phyloP scores from a whole-genome alignment of 2,329 filamentous ascomycete genomes.

The Colletotrichum sp. region DNA sequence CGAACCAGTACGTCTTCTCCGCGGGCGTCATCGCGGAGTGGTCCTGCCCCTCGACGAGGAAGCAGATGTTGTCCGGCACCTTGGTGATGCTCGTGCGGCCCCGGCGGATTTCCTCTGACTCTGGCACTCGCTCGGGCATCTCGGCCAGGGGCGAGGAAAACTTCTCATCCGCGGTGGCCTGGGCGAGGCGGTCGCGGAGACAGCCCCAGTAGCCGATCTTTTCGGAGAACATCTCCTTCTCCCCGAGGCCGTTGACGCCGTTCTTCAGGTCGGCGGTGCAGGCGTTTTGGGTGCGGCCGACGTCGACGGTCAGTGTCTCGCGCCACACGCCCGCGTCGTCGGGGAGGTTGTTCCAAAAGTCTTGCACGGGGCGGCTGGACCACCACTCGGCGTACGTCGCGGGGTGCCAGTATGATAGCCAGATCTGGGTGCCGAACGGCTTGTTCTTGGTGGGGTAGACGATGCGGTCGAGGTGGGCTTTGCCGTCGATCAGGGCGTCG shows the following conservation, averaged over 20 bases:
- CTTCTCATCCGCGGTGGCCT: not conserved
- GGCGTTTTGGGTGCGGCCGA: not conserved
- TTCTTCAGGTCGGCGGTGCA: not conserved
- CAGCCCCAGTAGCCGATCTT: not conserved
- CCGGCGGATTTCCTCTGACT: not conserved
- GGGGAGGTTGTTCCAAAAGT: not conserved
- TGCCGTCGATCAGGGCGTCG: not conserved
- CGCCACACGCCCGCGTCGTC: not conserved
- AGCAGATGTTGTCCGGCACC: not conserved
- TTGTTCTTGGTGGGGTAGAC: not conserved
- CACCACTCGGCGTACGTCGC: not conserved
- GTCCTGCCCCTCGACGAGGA: not conserved
- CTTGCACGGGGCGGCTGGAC: not conserved
- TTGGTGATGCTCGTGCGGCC: not conserved
- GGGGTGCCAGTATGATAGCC: not conserved
- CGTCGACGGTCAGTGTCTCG: not conserved
- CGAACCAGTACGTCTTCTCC: not conserved
- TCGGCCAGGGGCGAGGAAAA: not conserved
- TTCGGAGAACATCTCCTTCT: not conserved
- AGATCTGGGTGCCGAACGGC: not conserved
- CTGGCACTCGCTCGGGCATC: not conserved
- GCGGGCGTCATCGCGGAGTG: not conserved
- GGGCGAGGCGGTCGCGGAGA: not conserved
- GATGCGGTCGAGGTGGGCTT: not conserved
- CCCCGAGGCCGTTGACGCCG: not conserved